Conservation (phyloP, 2,329 filamentous ascomycete genomes). For the Phaeosphaeriaceae sp. region DNA sequence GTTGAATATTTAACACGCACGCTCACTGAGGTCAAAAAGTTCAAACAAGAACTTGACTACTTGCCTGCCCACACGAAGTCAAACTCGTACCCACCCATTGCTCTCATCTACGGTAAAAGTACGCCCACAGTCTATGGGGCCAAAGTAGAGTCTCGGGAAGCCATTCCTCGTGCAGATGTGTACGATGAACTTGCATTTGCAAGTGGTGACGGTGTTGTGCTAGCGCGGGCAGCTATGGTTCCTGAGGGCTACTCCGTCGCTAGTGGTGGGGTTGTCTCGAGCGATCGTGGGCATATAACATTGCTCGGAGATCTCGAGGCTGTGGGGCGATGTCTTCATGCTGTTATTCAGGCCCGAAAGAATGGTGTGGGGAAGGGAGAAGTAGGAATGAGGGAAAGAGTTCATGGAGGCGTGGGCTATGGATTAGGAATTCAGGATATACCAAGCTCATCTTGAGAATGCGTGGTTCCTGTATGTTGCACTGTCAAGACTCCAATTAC, state of each 20-base stretch:
- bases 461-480: no score
- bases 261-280: slow-evolving; percentile 75
- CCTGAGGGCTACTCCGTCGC: slow-evolving; percentile 79
- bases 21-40: slow-evolving; percentile 71
- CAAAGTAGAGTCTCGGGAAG: slow-evolving; percentile 73
- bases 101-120: slow-evolving; percentile 84
- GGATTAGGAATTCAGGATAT: not conserved
- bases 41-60: slow-evolving; percentile 77
- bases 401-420: not conserved
- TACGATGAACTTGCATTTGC: slow-evolving; percentile 90
- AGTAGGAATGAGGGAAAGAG: slow-evolving; percentile 54
- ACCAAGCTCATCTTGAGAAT: no score
- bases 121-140: slow-evolving; percentile 86
- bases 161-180: slow-evolving; percentile 75
- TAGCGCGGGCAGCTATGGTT: slow-evolving; percentile 84
- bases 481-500: no score
- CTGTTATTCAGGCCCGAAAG: slow-evolving; percentile 69
- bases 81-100: slow-evolving; percentile 83
- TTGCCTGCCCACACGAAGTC: slow-evolving; percentile 61
- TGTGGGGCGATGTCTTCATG: slow-evolving; percentile 75
- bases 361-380: slow-evolving; percentile 75
- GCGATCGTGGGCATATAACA: slow-evolving; percentile 85
- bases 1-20: slow-evolving; percentile 76
- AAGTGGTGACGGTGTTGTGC: slow-evolving; percentile 85
- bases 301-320: slow-evolving; percentile 84